phyloP scores from a whole-genome alignment of 257 asterid species.

The Nemophila menziesii region DNA sequence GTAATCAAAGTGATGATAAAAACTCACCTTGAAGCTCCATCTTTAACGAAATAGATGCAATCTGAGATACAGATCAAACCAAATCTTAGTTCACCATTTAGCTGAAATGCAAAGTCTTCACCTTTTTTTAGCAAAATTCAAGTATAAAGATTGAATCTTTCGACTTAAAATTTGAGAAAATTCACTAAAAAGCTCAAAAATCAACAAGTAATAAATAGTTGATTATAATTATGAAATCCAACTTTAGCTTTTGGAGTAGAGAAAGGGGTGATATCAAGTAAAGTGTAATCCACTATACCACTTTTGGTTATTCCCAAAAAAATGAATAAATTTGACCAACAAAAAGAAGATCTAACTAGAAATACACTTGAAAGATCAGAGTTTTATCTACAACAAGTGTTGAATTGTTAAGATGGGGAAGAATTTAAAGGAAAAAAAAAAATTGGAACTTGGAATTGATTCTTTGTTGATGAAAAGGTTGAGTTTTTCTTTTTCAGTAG shows the following conservation, averaged over 20 bases:
- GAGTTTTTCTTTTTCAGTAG: neutral
- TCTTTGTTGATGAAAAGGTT: neutral
- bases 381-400: neutral
- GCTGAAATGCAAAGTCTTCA: constrained; percentile 9
- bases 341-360: neutral
- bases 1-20: neutral
- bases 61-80: constrained; percentile 19
- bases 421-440: neutral
- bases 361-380: neutral
- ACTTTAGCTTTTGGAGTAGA: constrained; percentile 1
- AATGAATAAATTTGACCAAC: neutral
- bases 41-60: constrained; percentile 1
- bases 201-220: constrained; percentile 3
- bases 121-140: constrained; percentile 22
- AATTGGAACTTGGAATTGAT: no score
- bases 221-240: constrained; percentile 3
- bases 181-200: constrained; percentile 21
- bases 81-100: constrained; percentile 11
- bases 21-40: constrained; percentile 2
- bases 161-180: constrained; percentile 20
- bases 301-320: constrained; percentile 10
- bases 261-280: constrained; percentile 7
- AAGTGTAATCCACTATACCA: constrained; percentile 9
- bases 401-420: neutral
- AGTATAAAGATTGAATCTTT: constrained; percentile 23